A percentile compares a stretch with the other conserved stretches of the same genome.
Evolutionary conservation across 2,329 filamentous ascomycete species (phyloP).

Genomic region (Trichoderma afroharzianum): DNA sequence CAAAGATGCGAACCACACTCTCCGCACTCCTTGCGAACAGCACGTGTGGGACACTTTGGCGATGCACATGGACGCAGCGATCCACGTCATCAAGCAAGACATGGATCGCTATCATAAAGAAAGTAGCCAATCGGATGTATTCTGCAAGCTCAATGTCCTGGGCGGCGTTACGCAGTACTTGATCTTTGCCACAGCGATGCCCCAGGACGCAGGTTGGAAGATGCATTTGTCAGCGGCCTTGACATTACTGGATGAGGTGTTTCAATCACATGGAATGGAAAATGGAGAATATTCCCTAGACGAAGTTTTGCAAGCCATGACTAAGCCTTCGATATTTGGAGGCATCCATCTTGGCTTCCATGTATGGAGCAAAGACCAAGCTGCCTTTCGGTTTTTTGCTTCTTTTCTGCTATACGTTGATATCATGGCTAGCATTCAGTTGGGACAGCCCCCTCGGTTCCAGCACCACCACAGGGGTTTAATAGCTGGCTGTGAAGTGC

Average conservation of each 20-base stretch:
- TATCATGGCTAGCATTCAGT: conserved; percentile 16
- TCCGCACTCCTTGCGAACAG: background rate
- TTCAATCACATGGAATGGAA: background rate
- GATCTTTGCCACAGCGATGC: conserved; percentile 40
- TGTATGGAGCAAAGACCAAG: conserved; percentile 35
- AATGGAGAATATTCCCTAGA: background rate
- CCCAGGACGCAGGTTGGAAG: conserved; percentile 33
- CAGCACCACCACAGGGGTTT: background rate
- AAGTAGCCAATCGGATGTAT: background rate
- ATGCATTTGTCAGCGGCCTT: background rate
- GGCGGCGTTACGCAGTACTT: conserved; percentile 42
- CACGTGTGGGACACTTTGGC: conserved; percentile 4
- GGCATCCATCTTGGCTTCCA: background rate
- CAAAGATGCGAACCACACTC: conserved; percentile 18
- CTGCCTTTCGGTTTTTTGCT: conserved; percentile 35
- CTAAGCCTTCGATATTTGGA: background rate
- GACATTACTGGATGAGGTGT: background rate
- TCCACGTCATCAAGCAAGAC: background rate
- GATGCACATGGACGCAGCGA: background rate
- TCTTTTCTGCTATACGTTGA: conserved; percentile 30
- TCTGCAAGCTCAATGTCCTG: conserved; percentile 28
- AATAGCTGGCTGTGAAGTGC: background rate
- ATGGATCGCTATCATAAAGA: conserved; percentile 8
- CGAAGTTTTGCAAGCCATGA: background rate
- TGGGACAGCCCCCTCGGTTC: background rate